Conservation (phyloP, 306 rosid species). For the Psophocarpus tetragonolobus region DNA sequence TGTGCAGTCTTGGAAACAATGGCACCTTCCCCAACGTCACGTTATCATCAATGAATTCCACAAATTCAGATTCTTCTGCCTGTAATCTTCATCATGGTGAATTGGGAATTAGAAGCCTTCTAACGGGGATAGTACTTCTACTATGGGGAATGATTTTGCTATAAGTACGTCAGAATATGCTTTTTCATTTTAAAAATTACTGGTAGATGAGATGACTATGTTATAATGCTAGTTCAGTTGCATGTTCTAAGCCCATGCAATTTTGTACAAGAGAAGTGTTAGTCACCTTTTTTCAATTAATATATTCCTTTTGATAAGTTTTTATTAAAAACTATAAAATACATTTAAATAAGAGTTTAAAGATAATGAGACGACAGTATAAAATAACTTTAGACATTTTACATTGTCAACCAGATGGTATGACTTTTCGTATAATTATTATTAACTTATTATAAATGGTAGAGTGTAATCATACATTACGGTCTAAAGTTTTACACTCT, state of each 20-base stretch:
- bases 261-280: constrained; percentile 52
- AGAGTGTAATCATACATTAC: too few relatives aligned
- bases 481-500: too few relatives aligned
- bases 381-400: too few relatives aligned
- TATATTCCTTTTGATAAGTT: background rate
- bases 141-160: constrained; percentile 46
- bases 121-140: constrained; percentile 45
- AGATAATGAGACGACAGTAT: too few relatives aligned
- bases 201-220: constrained; percentile 34
- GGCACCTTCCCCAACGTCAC: constrained; percentile 47
- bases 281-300: background rate
- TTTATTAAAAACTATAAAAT: too few relatives aligned
- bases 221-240: constrained; percentile 29
- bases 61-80: constrained; percentile 61
- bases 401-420: too few relatives aligned
- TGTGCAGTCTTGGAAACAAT: constrained; percentile 66
- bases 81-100: constrained; percentile 15
- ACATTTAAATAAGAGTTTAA: too few relatives aligned
- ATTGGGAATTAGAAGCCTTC: constrained; percentile 47
- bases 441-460: too few relatives aligned
- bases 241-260: constrained; percentile 41
- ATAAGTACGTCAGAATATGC: constrained; percentile 35
- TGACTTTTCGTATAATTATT: too few relatives aligned
- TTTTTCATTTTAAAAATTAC: constrained; percentile 41
- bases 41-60: constrained; percentile 71